Evolutionary conservation across 768 basidiomycete genomes (phyloP).

Genomic region (Mycena rosella): DNA sequence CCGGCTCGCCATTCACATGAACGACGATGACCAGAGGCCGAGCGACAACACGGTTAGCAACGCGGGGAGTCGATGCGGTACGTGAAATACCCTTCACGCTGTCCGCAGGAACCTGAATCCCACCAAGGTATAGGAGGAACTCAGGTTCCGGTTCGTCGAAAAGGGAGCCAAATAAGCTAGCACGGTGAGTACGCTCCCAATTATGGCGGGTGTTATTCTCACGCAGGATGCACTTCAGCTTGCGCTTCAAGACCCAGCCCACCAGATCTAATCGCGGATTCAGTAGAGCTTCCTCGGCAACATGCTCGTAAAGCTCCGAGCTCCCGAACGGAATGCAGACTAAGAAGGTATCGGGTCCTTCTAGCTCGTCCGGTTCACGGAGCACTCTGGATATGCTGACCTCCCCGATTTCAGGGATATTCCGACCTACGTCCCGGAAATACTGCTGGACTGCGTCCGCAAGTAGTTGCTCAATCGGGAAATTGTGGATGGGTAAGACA

Average conservation of each 20-base stretch:
- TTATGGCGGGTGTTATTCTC: neutral
- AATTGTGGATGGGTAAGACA: too few relatives aligned
- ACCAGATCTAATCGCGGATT: neutral
- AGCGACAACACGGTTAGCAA: too few relatives aligned
- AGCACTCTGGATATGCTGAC: neutral
- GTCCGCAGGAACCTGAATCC: too few relatives aligned
- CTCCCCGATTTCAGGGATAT: neutral
- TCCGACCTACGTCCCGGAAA: too few relatives aligned
- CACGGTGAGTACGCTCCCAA: neutral
- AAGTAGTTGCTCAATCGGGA: too few relatives aligned
- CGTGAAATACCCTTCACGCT: too few relatives aligned
- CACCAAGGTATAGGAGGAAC: too few relatives aligned
- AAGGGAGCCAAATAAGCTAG: neutral
- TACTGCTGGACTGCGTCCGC: too few relatives aligned
- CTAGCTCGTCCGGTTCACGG: neutral
- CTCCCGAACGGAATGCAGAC: neutral
- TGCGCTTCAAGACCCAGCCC: neutral
- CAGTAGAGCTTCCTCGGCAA: neutral
- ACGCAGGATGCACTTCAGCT: neutral
- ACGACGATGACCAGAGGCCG: too few relatives aligned
- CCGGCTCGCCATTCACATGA: too few relatives aligned
- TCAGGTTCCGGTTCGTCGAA: neutral
- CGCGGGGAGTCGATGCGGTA: too few relatives aligned
- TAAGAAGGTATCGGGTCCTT: neutral
- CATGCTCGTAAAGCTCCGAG: neutral